Evolutionary conservation across 1,284 basidiomycete species (phyloP).

Genomic region (Ceratobasidium sp.): DNA sequence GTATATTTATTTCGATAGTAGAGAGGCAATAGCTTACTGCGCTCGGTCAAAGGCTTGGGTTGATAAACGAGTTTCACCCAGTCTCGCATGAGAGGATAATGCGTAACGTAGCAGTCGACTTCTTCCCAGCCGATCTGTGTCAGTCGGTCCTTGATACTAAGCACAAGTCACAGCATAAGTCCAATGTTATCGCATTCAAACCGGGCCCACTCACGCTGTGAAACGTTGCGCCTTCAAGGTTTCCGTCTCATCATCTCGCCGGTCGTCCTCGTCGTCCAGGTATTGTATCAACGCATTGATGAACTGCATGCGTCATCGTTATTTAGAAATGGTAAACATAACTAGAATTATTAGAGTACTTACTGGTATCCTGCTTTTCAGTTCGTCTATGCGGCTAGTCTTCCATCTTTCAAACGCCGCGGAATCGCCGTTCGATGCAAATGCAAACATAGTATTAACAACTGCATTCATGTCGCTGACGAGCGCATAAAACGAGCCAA

Average conservation of each 20-base stretch:
- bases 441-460: not conserved
- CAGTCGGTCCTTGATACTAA: slow-evolving; percentile 9
- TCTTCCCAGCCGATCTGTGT: slow-evolving; percentile 34
- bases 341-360: not conserved
- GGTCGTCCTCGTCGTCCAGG: slow-evolving; percentile 17
- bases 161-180: not conserved
- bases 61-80: slow-evolving; percentile 27
- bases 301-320: not conserved
- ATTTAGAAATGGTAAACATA: not conserved
- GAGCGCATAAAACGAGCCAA: not conserved
- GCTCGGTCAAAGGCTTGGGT: slow-evolving; percentile 20
- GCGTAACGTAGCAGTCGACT: slow-evolving; percentile 25
- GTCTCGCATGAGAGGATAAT: slow-evolving; percentile 6
- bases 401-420: slow-evolving; percentile 8
- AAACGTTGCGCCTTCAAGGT: slow-evolving; percentile 20
- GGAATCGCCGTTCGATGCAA: slow-evolving; percentile 6
- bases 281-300: not conserved
- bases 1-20: not conserved
- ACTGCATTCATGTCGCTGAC: slow-evolving; percentile 9
- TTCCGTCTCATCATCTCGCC: slow-evolving; percentile 14
- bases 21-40: slow-evolving; percentile 9
- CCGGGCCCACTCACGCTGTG: slow-evolving; percentile 1
- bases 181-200: not conserved
- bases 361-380: not conserved
- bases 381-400: not conserved